Conservation (phyloP, 441 rosid genomes). For the Populus hybrid region DNA sequence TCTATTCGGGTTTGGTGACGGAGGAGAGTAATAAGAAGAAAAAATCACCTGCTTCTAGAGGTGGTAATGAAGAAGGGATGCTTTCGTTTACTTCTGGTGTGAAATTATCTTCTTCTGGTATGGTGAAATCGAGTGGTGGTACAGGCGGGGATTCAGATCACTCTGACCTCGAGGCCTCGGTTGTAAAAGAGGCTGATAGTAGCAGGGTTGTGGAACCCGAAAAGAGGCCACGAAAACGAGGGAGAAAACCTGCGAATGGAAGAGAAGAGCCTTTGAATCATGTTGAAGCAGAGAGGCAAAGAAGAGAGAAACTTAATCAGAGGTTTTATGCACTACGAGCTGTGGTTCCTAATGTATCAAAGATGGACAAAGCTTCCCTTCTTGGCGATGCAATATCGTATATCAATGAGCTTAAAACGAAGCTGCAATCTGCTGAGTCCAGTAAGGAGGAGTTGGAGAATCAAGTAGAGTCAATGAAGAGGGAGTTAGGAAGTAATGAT, state of each 20-base stretch:
- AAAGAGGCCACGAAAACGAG: conserved; percentile 86
- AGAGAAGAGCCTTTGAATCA: conserved; percentile 97
- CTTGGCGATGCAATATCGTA: conserved; percentile 90
- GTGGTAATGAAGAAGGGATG: conserved; percentile 64
- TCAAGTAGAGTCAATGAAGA: conserved; percentile 52
- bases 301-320: conserved; percentile 97
- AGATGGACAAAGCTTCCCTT: conserved; percentile 63
- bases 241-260: conserved; percentile 93
- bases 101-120: conserved; percentile 53
- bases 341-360: conserved; percentile 65
- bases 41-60: conserved; percentile 24
- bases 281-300: conserved; percentile 99
- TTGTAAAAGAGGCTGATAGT: conserved; percentile 66
- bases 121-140: conserved; percentile 53
- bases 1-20: conserved; percentile 28
- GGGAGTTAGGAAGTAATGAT: conserved; percentile 45
- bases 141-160: conserved; percentile 72
- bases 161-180: conserved; percentile 92
- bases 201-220: conserved; percentile 67
- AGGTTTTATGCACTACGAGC: conserved; percentile 86
- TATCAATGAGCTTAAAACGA: conserved; percentile 73
- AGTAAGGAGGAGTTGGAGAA: conserved; percentile 72
- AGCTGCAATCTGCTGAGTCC: conserved; percentile 56
- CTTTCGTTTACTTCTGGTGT: conserved; percentile 73
- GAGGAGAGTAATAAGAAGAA: conserved; percentile 51